phyloP scores from a whole-genome alignment of 345 rosid species.

The Erodium maritimum region DNA sequence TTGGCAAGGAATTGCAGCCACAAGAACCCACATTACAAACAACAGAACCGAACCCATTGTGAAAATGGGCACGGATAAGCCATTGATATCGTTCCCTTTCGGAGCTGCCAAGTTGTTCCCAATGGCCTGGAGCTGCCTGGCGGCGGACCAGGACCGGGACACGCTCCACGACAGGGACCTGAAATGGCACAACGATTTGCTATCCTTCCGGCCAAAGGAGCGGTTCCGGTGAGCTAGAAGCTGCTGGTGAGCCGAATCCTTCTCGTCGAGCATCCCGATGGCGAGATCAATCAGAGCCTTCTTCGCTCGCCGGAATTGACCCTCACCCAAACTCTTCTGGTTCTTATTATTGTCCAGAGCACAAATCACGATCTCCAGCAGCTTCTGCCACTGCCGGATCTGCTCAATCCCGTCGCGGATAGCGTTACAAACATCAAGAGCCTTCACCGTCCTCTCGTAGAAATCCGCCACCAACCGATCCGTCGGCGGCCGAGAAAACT shows the following conservation, averaged over 20 bases:
- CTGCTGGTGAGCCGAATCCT: constrained; percentile 31
- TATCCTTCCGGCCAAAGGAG: constrained; percentile 64
- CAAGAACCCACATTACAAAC: constrained; percentile 91
- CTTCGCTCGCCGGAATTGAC: constrained; percentile 77
- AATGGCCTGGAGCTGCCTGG: constrained; percentile 75
- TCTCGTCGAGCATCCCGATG: constrained; percentile 76
- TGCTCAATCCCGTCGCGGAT: constrained; percentile 74
- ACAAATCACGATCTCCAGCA: constrained; percentile 52
- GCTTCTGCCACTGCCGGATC: constrained; percentile 61
- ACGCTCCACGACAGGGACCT: constrained; percentile 95
- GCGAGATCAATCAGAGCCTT: constrained; percentile 77
- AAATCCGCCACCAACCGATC: constrained; percentile 45
- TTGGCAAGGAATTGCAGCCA: constrained; percentile 93
- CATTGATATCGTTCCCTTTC: constrained; percentile 39
- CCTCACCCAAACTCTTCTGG: constrained; percentile 53
- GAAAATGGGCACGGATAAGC: constrained; percentile 52
- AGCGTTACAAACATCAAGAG: constrained; percentile 80
- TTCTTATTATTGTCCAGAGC: constrained; percentile 15
- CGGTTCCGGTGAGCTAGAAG: constrained; percentile 62
- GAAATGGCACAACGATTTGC: constrained; percentile 41
- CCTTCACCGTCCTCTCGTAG: constrained; percentile 65
- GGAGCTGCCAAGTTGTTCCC: constrained; percentile 61
- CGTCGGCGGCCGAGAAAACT: constrained; percentile 18
- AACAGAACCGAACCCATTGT: constrained; percentile 61
- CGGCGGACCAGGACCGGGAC: constrained; percentile 93